Percentiles rank a stretch among this genome's conserved stretches.
Evolutionary conservation across 495 filamentous ascomycete genomes (phyloP).

Genomic region (Lasiosphaeriaceae sp.): DNA sequence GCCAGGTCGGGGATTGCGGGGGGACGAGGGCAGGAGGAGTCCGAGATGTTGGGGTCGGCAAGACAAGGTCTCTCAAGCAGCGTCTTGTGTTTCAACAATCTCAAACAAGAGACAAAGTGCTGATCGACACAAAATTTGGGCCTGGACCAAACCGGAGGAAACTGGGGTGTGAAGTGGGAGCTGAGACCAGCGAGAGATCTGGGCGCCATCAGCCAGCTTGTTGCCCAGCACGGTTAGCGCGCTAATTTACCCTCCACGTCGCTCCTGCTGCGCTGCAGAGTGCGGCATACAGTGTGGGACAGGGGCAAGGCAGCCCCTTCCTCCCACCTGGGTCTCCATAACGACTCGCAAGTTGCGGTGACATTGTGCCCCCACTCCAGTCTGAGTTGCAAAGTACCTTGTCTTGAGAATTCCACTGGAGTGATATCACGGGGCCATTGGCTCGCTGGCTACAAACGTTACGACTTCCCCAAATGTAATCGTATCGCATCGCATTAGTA

Average conservation of each 20-base stretch:
- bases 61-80: not conserved
- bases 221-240: not conserved
- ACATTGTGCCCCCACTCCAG: no score
- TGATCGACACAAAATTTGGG: not conserved
- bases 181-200: not conserved
- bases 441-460: no score
- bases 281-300: not conserved
- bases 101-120: conserved; percentile 1
- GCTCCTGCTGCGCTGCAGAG: not conserved
- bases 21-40: not conserved
- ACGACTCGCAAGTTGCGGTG: no score
- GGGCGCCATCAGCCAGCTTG: not conserved
- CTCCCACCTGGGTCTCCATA: no score
- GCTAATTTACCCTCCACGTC: not conserved
- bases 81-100: not conserved
- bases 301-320: not conserved
- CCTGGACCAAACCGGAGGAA: not conserved
- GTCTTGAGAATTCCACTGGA: no score
- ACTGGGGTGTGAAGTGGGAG: no score
- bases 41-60: not conserved
- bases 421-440: no score
- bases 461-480: no score
- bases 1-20: not conserved
- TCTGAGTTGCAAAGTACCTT: no score
- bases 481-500: no score